Percentiles rank a stretch among this genome's conserved stretches.
These are phyloP conservation scores for Ilex aquifolium DNA, from an alignment of 257 asterid genomes.

Conservation along the genomic window DNA sequence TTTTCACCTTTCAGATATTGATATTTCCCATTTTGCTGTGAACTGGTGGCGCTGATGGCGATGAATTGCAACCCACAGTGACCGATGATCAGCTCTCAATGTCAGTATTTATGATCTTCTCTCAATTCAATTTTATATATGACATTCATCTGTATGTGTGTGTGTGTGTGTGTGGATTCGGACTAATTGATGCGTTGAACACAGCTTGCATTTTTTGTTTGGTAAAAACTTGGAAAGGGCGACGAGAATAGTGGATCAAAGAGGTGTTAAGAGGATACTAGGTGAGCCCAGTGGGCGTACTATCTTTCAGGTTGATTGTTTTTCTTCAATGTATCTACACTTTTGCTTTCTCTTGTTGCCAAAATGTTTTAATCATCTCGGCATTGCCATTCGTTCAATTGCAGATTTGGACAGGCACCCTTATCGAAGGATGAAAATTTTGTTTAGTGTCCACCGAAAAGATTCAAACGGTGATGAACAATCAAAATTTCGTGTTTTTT, in stretches of 20 bases:
- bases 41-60: constrained; percentile 1
- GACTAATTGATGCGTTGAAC: background rate
- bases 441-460: no score
- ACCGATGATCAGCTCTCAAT: constrained; percentile 74
- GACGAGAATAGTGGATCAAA: constrained; percentile 67
- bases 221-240: constrained; percentile 90
- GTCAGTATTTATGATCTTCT: constrained; percentile 30
- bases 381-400: no score
- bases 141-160: no score
- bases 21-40: background rate
- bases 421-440: no score
- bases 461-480: no score
- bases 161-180: background rate
- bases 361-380: no score
- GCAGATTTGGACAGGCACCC: no score
- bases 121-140: background rate
- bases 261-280: constrained; percentile 71
- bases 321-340: background rate
- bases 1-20: background rate
- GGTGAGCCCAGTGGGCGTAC: constrained; percentile 72
- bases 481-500: no score
- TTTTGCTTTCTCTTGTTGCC: no score
- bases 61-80: constrained; percentile 39
- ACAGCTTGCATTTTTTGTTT: constrained; percentile 72
- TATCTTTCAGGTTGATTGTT: constrained; percentile 53